Conservation (phyloP, 2,329 filamentous ascomycete genomes). For the Paecilomyces formosus region DNA sequence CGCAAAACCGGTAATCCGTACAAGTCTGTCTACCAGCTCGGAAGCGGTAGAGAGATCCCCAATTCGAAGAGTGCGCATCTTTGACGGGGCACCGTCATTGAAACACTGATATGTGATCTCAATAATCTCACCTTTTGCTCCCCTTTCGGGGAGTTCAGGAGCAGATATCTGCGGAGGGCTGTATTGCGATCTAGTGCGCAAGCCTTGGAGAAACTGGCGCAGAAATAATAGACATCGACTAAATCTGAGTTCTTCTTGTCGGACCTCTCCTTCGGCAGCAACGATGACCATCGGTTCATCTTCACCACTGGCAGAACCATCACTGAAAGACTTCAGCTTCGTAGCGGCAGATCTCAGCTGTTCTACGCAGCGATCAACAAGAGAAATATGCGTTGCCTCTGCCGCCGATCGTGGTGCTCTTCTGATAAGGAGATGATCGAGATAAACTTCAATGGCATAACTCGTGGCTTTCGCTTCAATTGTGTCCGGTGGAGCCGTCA, state of each 20-base stretch:
- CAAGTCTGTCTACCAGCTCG: conserved; percentile 60
- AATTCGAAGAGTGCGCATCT: conserved; percentile 56
- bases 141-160: conserved; percentile 48
- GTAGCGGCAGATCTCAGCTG: conserved; percentile 60
- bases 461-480: conserved; percentile 63
- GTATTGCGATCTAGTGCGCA: conserved; percentile 49
- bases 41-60: conserved; percentile 64
- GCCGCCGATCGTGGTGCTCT: conserved; percentile 39
- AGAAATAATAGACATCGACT: conserved; percentile 62
- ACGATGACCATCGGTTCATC: conserved; percentile 50
- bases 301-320: conserved; percentile 38
- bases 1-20: conserved; percentile 64
- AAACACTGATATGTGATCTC: conserved; percentile 69
- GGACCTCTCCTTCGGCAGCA: conserved; percentile 40
- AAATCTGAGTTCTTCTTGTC: conserved; percentile 56
- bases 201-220: conserved; percentile 55
- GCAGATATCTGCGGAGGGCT: conserved; percentile 53
- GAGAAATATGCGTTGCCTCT: conserved; percentile 56
- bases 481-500: conserved; percentile 57
- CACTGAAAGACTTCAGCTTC: conserved; percentile 45
- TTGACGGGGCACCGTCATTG: conserved; percentile 52
- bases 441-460: conserved; percentile 67
- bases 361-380: conserved; percentile 66
- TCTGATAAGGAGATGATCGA: conserved; percentile 43
- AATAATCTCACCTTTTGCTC: conserved; percentile 56